A percentile compares a stretch with the other conserved stretches of the same genome.
phyloP scores from a whole-genome alignment of 192 early-diverging fungal genomes.

The Coemansia brasiliensis region DNA sequence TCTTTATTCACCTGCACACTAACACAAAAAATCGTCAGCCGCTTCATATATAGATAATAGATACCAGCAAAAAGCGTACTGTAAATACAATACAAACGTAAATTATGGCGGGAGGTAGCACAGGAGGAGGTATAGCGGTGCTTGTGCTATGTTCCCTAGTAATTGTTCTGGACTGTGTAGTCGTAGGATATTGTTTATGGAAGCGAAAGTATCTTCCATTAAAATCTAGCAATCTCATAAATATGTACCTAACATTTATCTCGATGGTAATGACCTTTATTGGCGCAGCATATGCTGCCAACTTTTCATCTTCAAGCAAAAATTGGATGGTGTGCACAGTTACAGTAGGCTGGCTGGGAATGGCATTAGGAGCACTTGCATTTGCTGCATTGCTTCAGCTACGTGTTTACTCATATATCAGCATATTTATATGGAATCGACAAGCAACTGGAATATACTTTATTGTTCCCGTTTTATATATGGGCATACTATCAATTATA shows the following conservation, averaged over 20 bases:
- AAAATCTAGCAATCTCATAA: constrained; percentile 30
- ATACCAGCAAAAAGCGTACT: not conserved
- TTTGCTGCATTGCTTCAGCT: constrained; percentile 36
- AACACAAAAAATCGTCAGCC: not conserved
- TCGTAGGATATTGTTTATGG: constrained; percentile 26
- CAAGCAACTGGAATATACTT: constrained; percentile 30
- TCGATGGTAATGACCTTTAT: constrained; percentile 44
- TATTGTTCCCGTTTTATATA: constrained; percentile 20
- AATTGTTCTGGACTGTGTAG: constrained; percentile 20
- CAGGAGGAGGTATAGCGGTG: constrained; percentile 31
- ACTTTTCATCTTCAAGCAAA: constrained; percentile 15
- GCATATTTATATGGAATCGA: constrained; percentile 34
- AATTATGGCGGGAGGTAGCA: constrained; percentile 8
- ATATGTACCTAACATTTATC: constrained; percentile 39
- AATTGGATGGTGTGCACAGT: constrained; percentile 38
- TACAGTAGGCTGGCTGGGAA: constrained; percentile 39
- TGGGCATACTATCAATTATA: constrained; percentile 13
- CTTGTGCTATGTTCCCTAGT: constrained; percentile 32
- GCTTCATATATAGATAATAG: not conserved
- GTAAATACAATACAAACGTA: not conserved
- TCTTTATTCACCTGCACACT: not conserved
- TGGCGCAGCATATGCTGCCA: constrained; percentile 17
- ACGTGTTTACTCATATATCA: constrained; percentile 42
- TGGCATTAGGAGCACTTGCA: constrained; percentile 33
- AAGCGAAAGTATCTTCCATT: constrained; percentile 43